Evolutionary conservation across 2,329 filamentous ascomycete genomes (phyloP), one percentile per base, ranked within the genome.

Genomic region (Cytospora mali): DNA sequence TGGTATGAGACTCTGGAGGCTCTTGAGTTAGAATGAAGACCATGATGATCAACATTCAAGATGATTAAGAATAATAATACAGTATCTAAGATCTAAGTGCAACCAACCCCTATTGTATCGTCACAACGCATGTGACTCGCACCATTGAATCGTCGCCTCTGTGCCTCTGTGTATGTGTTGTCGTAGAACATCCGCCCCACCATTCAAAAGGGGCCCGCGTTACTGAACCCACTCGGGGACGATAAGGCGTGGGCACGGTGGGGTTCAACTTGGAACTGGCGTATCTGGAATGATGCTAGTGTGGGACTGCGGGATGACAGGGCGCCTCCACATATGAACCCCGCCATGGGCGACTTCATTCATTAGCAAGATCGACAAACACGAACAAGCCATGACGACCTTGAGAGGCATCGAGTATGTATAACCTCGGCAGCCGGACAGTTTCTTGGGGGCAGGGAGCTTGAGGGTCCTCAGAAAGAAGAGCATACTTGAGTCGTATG

Each of bases 171-270:
- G n/a, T n/a, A n/a, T n/a, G n/a, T n/a, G n/a, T 21, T 46, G 39
- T n/a, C 35, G 16, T 46, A 13, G n/a, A 23, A 18, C n/a, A 11
- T 46, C 7, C n/a, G n/a, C 35, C 42, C 42, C 7, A n/a, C 21
- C 42, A 46, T 46, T 11, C n/a, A 46, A 4, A 23, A 23, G 39
- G 42, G 42, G 42, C 42, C 42, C 16, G 21, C n/a, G 9, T 10
- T 46, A 21, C 39, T 46, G 6, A 46, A 46, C 4, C 42, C 42
- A 46, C 42, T 46, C 51, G 58, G 39, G 58, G 28, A 54, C 35
- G 58, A 60, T 60, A 60, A 60, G 58, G 50, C 58, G 58, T 60
- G 58, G 58, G 50, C n/a, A n/a, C n/a, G n/a, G n/a, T n/a, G n/a
- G n/a, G n/a, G n/a, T n/a, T n/a, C n/a, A n/a, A n/a, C n/a, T n/a